Evolutionary conservation across 257 asterid genomes (phyloP), one percentile per base, ranked within the genome.

Genomic region (Ballota nigra): DNA sequence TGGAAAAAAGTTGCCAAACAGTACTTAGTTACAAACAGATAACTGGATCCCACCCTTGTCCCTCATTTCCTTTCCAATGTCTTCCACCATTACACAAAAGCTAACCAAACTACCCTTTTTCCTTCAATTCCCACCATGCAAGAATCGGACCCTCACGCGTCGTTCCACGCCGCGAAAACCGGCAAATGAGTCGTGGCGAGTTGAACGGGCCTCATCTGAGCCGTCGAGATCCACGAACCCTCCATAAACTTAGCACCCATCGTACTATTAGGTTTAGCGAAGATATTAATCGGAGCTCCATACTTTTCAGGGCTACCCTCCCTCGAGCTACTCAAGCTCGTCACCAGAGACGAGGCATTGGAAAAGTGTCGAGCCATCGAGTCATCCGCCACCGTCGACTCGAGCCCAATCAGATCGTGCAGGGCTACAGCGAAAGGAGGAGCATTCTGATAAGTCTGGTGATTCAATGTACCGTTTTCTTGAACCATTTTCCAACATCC

Each of bases 291-390:
- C 13, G 80, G 71, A 0, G 60, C 77, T 5, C 83, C 79, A 5
- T 69, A 80, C 62, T 79, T 89, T 23, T 88, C 96, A 0, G 97
- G 98, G 75, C 97, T 92, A 7, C 83, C 90, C 68, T 90, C 96
- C 66, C 98, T 82, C 8, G 89, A 82, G 77, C 89, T 82, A 66
- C 87, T 79, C 79, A 92, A 63, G 79, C 96, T 92, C 11, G 96
- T 92, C 2, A 85, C 96, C 78, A 85, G 6, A 1, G 89, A 84
- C n/a, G 89, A 88, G 0, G 92, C 65, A 34, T 85, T 86, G 1
- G 96, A 92, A 3, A 84, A 84, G 55, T 77, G 81, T 1, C 80
- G 83, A 3, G 64, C 81, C 63, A 80, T 36, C 8, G 77, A 31
- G 23, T 75, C 82, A 10, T 80, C 78, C 43, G 47, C 73, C 3